Base-by-base conservation (phyloP, 2,329 filamentous ascomycete genomes). In the Rutstroemia sydowiana region DNA sequence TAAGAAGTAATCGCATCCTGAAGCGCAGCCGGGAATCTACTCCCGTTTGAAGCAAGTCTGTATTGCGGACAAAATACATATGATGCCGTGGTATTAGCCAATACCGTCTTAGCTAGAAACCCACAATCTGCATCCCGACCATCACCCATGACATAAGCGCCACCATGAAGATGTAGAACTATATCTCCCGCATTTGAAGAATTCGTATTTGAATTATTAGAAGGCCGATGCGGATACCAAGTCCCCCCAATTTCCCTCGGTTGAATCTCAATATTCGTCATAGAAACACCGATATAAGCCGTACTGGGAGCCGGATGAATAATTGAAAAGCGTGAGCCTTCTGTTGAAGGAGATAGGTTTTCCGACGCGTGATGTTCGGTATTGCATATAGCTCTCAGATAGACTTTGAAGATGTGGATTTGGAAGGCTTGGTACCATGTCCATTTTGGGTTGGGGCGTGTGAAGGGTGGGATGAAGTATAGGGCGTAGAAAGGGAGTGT, bases 11-110 rank as follows among this genome's bases (percentile, higher is more conserved):
- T 55, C 3, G 65, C 65, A 58, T 78, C 76, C 61, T 78, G 75
- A 3, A 76, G 59, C 3, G 73, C 71, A 0, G 75, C 75, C 1
- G 75, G 75, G 61, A 77, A 79, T 0, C 68, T 70, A n/a, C 70
- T 70, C 9, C 57, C 59, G 36, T 72, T 68, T 0, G 67, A 68
- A 3, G 71, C 66, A 5, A 78, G 68, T 0, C 76, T 71, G 63
- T 79, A 78, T 54, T 75, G 72, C 1, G 72, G 71, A 23, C 41
- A 51, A 51, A 76, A 69, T 40, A 76, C 60, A 48, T 70, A 67
- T 3, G 68, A 68, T 11, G 63, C 66, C 11, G 63, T 63, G 1
- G 66, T 65, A 52, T 72, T 61, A 31, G 67, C 62, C 21, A 71
- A 55, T 0, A 75, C 53, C 0, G 62, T 68, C 44, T 63, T 60